Conservation (phyloP, 805 yeast species). For the Wickerhamiella kurtzmanii region DNA sequence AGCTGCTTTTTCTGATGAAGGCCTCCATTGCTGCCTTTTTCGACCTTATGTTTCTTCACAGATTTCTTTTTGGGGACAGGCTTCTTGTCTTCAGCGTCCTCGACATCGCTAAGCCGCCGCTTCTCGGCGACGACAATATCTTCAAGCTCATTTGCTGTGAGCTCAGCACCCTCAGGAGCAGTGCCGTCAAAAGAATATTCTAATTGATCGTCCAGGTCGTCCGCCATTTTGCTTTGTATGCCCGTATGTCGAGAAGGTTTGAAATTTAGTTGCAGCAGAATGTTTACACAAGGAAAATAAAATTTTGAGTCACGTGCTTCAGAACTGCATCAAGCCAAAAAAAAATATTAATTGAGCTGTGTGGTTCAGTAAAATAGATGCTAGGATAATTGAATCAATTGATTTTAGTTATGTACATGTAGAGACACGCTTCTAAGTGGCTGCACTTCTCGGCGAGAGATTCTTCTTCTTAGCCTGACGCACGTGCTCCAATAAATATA, state of each 20-base stretch:
- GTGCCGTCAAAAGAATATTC: constrained; percentile 39
- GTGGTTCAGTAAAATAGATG: no score
- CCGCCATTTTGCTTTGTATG: constrained; percentile 31
- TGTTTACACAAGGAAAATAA: not conserved
- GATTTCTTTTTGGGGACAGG: constrained; percentile 1
- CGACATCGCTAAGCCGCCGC: not conserved
- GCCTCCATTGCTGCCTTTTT: constrained; percentile 15
- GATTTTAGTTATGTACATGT: no score
- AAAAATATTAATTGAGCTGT: no score
- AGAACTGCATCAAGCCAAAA: no score
- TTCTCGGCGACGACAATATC: constrained; percentile 7
- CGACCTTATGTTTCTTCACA: constrained; percentile 20
- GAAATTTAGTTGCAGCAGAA: not conserved
- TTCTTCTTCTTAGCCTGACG: not conserved
- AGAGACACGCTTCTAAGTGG: no score
- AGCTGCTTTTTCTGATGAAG: constrained; percentile 15
- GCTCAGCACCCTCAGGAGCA: constrained; percentile 16
- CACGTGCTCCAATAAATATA: constrained; percentile 45
- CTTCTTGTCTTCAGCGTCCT: not conserved
- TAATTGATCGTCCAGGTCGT: constrained; percentile 70
- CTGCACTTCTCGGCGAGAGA: not conserved
- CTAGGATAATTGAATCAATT: not conserved
- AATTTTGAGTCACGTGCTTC: not conserved
- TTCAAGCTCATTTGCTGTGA: constrained; percentile 14
- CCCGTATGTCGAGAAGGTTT: not conserved